Conservation (phyloP, 768 basidiomycete genomes). For the Paxillus rubicundulus region DNA sequence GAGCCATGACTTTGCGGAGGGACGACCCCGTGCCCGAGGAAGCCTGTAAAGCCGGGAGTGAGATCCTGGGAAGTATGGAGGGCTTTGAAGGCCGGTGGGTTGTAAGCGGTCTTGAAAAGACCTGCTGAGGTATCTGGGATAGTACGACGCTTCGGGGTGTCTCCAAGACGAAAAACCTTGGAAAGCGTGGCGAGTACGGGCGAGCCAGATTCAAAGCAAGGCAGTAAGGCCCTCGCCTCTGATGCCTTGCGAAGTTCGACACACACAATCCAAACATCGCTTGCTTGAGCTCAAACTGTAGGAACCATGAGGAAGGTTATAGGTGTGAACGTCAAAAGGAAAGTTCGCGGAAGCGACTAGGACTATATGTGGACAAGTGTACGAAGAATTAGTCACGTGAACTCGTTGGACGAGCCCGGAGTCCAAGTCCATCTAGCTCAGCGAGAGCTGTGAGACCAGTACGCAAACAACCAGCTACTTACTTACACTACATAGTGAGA, state of each 20-base stretch:
- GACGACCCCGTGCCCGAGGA: slow-evolving; percentile 53
- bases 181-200: neutral
- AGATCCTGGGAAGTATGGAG: slow-evolving; percentile 25
- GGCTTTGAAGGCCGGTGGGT: slow-evolving; percentile 7
- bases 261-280: slow-evolving; percentile 8
- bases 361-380: neutral
- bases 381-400: neutral
- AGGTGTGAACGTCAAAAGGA: neutral
- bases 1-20: slow-evolving; percentile 67
- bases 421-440: no score
- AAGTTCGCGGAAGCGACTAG: neutral
- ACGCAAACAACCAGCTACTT: neutral
- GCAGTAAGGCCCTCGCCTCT: slow-evolving; percentile 5
- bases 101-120: slow-evolving; percentile 9
- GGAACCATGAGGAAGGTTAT: neutral
- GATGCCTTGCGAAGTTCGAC: slow-evolving; percentile 6
- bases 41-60: slow-evolving; percentile 33
- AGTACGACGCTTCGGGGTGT: neutral
- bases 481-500: neutral
- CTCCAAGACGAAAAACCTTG: neutral
- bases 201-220: neutral
- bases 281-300: neutral
- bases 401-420: no score
- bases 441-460: no score
- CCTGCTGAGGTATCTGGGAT: neutral